These are phyloP conservation scores for Rhinocladiella mackenziei DNA, from an alignment of 2,329 filamentous ascomycete species.

Conservation along the genomic window DNA sequence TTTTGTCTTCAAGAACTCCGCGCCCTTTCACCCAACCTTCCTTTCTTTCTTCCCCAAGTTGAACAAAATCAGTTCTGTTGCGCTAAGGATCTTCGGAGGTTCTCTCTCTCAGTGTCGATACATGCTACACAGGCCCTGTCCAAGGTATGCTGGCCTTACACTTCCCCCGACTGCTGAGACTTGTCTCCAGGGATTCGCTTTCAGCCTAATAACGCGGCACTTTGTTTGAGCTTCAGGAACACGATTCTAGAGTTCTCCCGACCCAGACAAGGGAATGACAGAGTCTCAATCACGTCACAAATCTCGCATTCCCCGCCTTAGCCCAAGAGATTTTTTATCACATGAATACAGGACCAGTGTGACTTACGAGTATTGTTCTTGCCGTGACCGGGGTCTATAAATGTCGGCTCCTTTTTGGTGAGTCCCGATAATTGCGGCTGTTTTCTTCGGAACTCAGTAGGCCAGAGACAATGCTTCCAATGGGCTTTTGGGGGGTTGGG, in stretches of 20 bases:
- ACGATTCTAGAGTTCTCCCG: conserved; percentile 3
- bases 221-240: conserved; percentile 9
- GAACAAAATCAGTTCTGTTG: conserved; percentile 6
- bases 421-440: conserved; percentile 7
- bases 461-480: conserved; percentile 11
- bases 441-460: conserved; percentile 4
- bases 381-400: conserved; percentile 6
- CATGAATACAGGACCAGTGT: conserved; percentile 1
- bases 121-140: conserved; percentile 3
- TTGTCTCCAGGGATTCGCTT: neutral
- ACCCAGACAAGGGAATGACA: conserved; percentile 5
- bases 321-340: neutral
- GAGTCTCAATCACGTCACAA: neutral
- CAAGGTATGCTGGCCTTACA: conserved; percentile 1
- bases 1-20: neutral
- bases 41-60: conserved; percentile 1
- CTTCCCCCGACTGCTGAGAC: neutral
- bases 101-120: neutral
- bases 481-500: too few relatives aligned
- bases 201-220: conserved; percentile 4
- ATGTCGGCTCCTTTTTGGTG: conserved; percentile 2
- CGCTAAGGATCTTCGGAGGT: neutral
- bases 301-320: neutral
- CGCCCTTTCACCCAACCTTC: neutral
- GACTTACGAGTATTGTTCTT: conserved; percentile 9